These are phyloP conservation scores for Curvularia eragrostidis DNA, from an alignment of 2,329 filamentous ascomycete species.

Conservation along the genomic window DNA sequence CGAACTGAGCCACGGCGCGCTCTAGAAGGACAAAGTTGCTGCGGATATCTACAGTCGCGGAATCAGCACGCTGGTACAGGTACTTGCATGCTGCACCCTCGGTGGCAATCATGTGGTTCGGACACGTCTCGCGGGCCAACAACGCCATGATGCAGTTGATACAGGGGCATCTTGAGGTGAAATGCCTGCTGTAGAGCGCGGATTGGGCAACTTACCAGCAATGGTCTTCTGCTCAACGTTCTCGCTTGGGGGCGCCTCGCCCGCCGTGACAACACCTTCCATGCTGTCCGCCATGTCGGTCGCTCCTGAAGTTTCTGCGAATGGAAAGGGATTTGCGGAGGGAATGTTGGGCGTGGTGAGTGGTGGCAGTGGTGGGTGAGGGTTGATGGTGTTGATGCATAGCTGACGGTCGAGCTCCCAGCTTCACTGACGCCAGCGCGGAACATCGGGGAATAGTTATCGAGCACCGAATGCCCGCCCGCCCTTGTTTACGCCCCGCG, in stretches of 20 bases:
- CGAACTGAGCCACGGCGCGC: constrained; percentile 89
- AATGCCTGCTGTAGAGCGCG: constrained; percentile 24
- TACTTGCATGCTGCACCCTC: constrained; percentile 38
- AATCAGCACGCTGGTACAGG: constrained; percentile 42
- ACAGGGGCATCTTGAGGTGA: constrained; percentile 34
- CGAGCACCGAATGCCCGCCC: constrained; percentile 17
- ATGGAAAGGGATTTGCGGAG: constrained; percentile 25
- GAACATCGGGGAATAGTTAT: constrained; percentile 23
- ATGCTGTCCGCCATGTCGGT: constrained; percentile 58
- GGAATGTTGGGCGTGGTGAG: constrained; percentile 12
- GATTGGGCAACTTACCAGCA: constrained; percentile 40
- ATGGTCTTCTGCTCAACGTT: constrained; percentile 52
- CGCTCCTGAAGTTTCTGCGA: constrained; percentile 20
- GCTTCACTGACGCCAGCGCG: constrained; percentile 24
- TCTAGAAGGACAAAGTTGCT: constrained; percentile 91
- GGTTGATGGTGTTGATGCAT: constrained; percentile 27
- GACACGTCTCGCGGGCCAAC: constrained; percentile 38
- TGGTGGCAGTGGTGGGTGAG: constrained; percentile 13
- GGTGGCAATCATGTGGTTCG: constrained; percentile 40
- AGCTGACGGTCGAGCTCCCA: constrained; percentile 29
- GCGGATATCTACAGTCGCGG: constrained; percentile 76
- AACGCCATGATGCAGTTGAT: constrained; percentile 27
- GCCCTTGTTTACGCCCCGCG: constrained; percentile 28
- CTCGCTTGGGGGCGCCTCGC: constrained; percentile 51
- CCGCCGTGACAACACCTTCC: constrained; percentile 55